These are phyloP conservation scores for Zygosaccharomyces kombuchaensis DNA, from an alignment of 805 yeast species.

Conservation along the genomic window DNA sequence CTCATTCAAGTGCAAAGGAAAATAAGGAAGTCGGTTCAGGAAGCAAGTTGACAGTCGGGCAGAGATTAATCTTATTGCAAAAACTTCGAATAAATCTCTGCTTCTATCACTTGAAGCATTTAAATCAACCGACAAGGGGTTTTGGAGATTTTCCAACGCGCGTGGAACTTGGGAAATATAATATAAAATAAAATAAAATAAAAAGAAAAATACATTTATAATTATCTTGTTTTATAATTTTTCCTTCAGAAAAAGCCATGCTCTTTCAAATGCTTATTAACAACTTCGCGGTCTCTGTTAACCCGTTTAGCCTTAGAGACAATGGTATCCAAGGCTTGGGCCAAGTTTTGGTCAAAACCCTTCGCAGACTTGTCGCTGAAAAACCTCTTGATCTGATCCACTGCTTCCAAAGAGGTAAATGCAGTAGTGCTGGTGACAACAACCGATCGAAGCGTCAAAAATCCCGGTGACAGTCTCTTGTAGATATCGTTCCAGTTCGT, in stretches of 20 bases:
- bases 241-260: conserved; percentile 28
- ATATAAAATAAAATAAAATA: neutral
- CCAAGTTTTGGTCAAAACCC: conserved; percentile 61
- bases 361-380: conserved; percentile 52
- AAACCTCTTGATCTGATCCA: conserved; percentile 47
- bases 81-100: neutral
- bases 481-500: conserved; percentile 66
- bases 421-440: conserved; percentile 59
- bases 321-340: conserved; percentile 59
- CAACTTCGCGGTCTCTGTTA: conserved; percentile 47
- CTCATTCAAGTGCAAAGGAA: too few relatives aligned
- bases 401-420: conserved; percentile 53
- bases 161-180: neutral
- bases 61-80: neutral
- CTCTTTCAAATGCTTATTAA: conserved; percentile 46
- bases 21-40: too few relatives aligned
- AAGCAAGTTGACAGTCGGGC: too few relatives aligned
- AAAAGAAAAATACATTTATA: neutral
- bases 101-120: neutral
- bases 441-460: conserved; percentile 73
- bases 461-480: conserved; percentile 71
- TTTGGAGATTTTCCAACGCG: neutral
- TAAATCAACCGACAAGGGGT: neutral
- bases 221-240: neutral
- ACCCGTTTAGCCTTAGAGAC: conserved; percentile 56